A percentile compares a stretch with the other conserved stretches of the same genome.
phyloP scores from a whole-genome alignment of 2,329 filamentous ascomycete species.

The Grosmannia huntii region DNA sequence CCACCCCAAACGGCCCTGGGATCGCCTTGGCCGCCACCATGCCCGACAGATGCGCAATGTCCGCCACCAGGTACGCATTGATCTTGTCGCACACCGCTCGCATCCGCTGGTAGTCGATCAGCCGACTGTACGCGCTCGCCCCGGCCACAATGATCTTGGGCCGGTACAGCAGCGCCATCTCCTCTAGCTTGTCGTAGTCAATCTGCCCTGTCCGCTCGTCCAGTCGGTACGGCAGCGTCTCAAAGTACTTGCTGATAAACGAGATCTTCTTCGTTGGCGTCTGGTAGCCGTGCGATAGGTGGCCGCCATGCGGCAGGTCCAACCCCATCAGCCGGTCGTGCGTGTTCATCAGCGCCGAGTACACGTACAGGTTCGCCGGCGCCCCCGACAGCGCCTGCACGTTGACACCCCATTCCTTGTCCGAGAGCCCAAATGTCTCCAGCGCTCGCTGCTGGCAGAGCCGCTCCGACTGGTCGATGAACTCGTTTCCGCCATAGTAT shows the following conservation, averaged over 20 bases:
- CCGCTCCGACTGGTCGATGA: conserved; percentile 81
- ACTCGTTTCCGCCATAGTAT: conserved; percentile 95
- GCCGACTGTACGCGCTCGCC: conserved; percentile 86
- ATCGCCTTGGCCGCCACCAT: conserved; percentile 85
- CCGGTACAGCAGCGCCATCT: conserved; percentile 76
- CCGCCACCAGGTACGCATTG: conserved; percentile 82
- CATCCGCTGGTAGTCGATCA: conserved; percentile 92
- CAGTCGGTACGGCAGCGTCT: conserved; percentile 89
- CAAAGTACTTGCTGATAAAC: conserved; percentile 97
- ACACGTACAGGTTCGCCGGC: conserved; percentile 76
- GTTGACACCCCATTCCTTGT: conserved; percentile 91
- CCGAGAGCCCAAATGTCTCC: conserved; percentile 70
- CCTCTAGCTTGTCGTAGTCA: conserved; percentile 85
- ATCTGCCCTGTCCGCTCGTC: conserved; percentile 86
- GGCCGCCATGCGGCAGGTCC: conserved; percentile 90
- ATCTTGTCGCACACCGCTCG: conserved; percentile 82
- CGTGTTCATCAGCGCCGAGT: conserved; percentile 81
- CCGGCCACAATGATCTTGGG: conserved; percentile 94
- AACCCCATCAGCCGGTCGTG: conserved; percentile 96
- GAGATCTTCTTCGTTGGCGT: conserved; percentile 91
- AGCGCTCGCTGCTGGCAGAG: conserved; percentile 85
- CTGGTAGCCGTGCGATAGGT: conserved; percentile 95
- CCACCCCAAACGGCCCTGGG: conserved; percentile 75
- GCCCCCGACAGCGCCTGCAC: conserved; percentile 77
- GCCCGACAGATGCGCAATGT: conserved; percentile 97